Base-by-base conservation (phyloP, 352 stramenopile species). In the Phytophthora macrochlamydospora region DNA sequence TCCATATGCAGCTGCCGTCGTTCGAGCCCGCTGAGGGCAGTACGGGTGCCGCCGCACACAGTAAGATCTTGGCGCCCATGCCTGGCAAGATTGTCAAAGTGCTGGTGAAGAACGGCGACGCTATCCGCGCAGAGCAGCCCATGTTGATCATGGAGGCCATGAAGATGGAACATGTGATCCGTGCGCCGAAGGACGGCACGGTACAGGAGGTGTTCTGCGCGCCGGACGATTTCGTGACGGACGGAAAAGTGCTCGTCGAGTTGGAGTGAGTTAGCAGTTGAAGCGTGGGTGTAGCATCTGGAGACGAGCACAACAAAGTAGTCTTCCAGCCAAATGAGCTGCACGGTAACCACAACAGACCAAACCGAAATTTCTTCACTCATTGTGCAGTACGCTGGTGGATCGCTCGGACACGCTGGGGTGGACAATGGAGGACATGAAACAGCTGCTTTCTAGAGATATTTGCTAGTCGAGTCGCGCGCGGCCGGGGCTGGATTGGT, bases 121-220 rank as follows among this genome's bases (percentile, higher is more conserved):
- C 35, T 6, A 96, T 99, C 48, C 77, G 73, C 9, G 76, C 80
- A 50, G 95, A 97, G 62, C 87, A 99, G 64, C 77, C 94, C 13
- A 67, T 99, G 43, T 49, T 98, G 51, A 97, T 98, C 59, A 95
- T 99, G 81, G 96, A 99, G 74, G 95, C 96, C 30, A 99, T 99
- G 96, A 99, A 99, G 83, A 99, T 99, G 97, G 93, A 99, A 67
- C 83, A 93, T 69, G 75, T 87, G 51, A 90, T 95, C 48, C 83
- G 86, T 33, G 83, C 87, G 7, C 85, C 83, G 38, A 87, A 81
- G 53, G 78, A 91, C 63, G 87, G 81, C 59, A 83, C 76, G 44
- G 83, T 95, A n/a, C 73, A 78, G 28, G 68, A 91, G 44, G 46
- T 95, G n/a, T 88, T 86, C 45, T 89, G 81, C 44, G 79, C 88